phyloP scores from a whole-genome alignment of 1,284 basidiomycete genomes.

The Thecaphora frezii region DNA sequence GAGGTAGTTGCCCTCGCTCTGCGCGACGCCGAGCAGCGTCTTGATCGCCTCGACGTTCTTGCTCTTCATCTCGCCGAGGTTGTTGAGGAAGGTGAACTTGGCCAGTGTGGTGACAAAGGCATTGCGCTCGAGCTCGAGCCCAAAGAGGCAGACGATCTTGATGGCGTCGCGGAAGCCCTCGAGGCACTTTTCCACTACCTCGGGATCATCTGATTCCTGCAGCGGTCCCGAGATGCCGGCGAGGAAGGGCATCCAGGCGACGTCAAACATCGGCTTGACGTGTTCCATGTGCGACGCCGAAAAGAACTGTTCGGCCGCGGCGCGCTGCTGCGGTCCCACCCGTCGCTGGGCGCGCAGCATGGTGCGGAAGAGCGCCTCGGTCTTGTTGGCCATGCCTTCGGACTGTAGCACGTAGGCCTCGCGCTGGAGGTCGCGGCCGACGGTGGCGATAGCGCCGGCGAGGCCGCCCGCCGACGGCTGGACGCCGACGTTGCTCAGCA shows the following conservation, averaged over 20 bases:
- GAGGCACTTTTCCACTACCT: slow-evolving; percentile 50
- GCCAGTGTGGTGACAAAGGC: slow-evolving; percentile 58
- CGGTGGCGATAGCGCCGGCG: slow-evolving; percentile 53
- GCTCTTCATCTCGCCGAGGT: slow-evolving; percentile 59
- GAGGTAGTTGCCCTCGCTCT: slow-evolving; percentile 57
- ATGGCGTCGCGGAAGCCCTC: slow-evolving; percentile 57
- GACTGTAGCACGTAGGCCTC: slow-evolving; percentile 57
- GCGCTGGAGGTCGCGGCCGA: slow-evolving; percentile 55
- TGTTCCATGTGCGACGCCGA: slow-evolving; percentile 59
- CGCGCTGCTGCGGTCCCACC: slow-evolving; percentile 46
- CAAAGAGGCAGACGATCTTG: slow-evolving; percentile 58
- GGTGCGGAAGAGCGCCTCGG: slow-evolving; percentile 58
- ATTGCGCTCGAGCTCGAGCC: slow-evolving; percentile 56
- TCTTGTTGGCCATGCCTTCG: slow-evolving; percentile 58
- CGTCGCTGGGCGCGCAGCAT: slow-evolving; percentile 57
- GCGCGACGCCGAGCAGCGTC: slow-evolving; percentile 55
- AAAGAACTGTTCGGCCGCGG: slow-evolving; percentile 57
- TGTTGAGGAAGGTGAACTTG: slow-evolving; percentile 59
- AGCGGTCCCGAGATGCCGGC: slow-evolving; percentile 56
- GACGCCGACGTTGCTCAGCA: slow-evolving; percentile 17
- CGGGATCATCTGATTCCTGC: slow-evolving; percentile 54
- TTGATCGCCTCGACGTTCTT: slow-evolving; percentile 60
- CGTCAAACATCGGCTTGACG: slow-evolving; percentile 59
- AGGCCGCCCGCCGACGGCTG: slow-evolving; percentile 33
- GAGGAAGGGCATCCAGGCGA: slow-evolving; percentile 59